Percentiles rank a stretch among this genome's conserved stretches.
Evolutionary conservation across 2,329 filamentous ascomycete species (phyloP).

Genomic region (Cercospora citrullina): DNA sequence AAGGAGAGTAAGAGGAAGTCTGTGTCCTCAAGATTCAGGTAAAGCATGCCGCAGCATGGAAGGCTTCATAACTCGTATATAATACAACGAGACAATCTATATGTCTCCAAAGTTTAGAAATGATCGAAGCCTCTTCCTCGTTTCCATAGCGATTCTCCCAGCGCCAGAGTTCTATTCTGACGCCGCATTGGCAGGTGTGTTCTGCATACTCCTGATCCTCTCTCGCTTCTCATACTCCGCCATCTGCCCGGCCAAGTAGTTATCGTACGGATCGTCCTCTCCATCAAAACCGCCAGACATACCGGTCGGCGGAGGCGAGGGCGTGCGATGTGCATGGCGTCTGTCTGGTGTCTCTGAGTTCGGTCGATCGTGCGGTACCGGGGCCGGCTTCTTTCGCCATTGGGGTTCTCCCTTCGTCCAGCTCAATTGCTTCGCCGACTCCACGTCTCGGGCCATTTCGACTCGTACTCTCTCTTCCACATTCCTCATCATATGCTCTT

Average conservation of each 20-base stretch:
- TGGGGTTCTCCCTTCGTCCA: constrained; percentile 31
- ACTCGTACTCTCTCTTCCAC: constrained; percentile 38
- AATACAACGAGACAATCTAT: not conserved
- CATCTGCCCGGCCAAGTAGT: constrained; percentile 36
- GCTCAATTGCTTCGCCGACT: constrained; percentile 37
- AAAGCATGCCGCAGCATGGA: not conserved
- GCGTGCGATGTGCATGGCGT: constrained; percentile 14
- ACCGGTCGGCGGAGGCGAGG: constrained; percentile 36
- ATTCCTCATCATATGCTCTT: constrained; percentile 39
- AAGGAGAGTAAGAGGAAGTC: constrained; percentile 35
- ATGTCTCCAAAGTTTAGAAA: not conserved
- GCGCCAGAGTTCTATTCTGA: constrained; percentile 13
- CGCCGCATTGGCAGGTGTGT: constrained; percentile 30
- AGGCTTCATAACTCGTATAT: constrained; percentile 5
- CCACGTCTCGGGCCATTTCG: constrained; percentile 42
- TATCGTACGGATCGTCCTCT: constrained; percentile 39
- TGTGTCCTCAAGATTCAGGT: constrained; percentile 27
- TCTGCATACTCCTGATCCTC: constrained; percentile 27
- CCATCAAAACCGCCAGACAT: constrained; percentile 37
- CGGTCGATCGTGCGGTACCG: constrained; percentile 15
- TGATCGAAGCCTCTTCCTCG: not conserved
- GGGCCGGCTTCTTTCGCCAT: constrained; percentile 24
- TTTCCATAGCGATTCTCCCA: not conserved
- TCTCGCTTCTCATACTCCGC: constrained; percentile 34
- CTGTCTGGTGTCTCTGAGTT: constrained; percentile 13